Base-by-base conservation (phyloP, 2,329 filamentous ascomycete species). In the Fusarium transvaalense region DNA sequence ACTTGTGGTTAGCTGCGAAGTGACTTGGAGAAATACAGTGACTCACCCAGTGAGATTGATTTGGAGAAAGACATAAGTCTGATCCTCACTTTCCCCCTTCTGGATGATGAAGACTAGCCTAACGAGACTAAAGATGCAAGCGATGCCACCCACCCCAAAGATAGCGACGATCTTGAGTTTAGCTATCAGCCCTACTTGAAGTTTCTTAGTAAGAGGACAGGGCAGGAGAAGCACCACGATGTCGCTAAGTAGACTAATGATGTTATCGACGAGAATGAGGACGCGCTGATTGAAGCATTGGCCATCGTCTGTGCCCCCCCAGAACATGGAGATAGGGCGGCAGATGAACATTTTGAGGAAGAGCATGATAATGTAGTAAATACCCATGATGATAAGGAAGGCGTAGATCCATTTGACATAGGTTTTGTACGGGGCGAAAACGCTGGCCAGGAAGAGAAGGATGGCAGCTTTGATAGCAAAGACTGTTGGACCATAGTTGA, bases 351-450 rank as follows among this genome's bases (percentile, higher is more conserved):
- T 68, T 3, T 68, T 68, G 0, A 68, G 53, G 4, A 68, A 68
- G 0, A 68, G 10, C 64, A 68, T 68, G 1, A 63, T 23, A 1
- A 48, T 13, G 13, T 68, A 68, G 39, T 68, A 68, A 1, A 68
- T 13, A 0, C 31, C 59, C 64, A 68, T 68, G 2, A 64, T 17
- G 1, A 34, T 38, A 0, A 68, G 59, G 4, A 68, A 68, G 15
- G 41, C 53, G 5, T 68, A 68, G 1, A 68, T 68, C 64, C 64
- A 68, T 29, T 60, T 68, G 2, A 65, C 64, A n/a, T 68, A 68
- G 5, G 54, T 55, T 10, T 68, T 68, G 13, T 68, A 68, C 0
- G 64, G 64, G 1, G 64, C 32, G 13, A 68, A 68, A 5, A 68
- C 55, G 1, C 29, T 52, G 6, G 64, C 59, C 2, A 68, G 48